Base-by-base conservation (phyloP, 106 monocot genomes). In the Allium sativum region DNA sequence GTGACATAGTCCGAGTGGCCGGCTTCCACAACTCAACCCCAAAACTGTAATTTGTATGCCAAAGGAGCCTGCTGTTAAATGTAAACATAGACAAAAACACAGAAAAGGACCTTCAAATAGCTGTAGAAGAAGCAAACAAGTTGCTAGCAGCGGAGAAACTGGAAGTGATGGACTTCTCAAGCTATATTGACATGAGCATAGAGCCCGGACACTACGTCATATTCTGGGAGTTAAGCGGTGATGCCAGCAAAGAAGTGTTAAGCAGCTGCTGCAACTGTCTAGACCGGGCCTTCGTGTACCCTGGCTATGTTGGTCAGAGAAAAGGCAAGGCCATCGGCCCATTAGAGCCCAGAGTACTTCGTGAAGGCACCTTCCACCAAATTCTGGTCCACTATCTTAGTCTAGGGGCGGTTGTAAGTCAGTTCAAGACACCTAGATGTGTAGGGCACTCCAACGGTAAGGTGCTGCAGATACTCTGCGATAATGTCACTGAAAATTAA, bases 81-180 rank as follows among this genome's bases (percentile, higher is more conserved):
- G 63, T 96, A 48, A 96, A 96, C 81, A 84, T 90, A 20, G 95
- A 96, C 77, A 96, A 90, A 70, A 96, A 96, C 84, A 90, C 90
- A 2, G 95, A 96, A 77, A 84, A 84, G 13, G 95, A 96, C 77
- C 75, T 96, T 14, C 90, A 96, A 62, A 15, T 80, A 10, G 75
- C 86, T 3, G 82, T 96, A 0, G 82, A 82, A 17, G 81, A 82
- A 45, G 95, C 87, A 9, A 48, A 62, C 40, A 82, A 80, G 68
- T 74, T 84, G 19, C 44, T 90, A 18, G 81, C 81, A 4, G 84
- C 78, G 1, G 95, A 87, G 54, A 96, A 96, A 73, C 70, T 90
- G 12, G 95, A 96, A 59, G 70, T 96, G 5, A 65, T 96, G 2
- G 95, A 96, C 77, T 96, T 77, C 77, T 84, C 84, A 6, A 96